Base-by-base conservation (phyloP, 2,329 filamentous ascomycete species). In the Nothophaeocryptopus gaeumannii region DNA sequence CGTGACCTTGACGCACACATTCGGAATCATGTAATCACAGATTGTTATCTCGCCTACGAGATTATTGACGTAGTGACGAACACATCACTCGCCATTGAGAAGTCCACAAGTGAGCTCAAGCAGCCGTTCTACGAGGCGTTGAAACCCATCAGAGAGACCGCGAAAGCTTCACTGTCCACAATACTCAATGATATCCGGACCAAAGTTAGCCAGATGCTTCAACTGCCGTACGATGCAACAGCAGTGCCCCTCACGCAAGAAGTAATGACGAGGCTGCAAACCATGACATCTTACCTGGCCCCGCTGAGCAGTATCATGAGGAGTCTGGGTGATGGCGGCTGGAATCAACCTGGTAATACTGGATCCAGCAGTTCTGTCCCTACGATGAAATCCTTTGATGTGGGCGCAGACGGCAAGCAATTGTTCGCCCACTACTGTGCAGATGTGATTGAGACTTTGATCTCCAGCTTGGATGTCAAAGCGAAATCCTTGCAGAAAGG, bases 41-140 rank as follows among this genome's bases (percentile, higher is more conserved):
- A 99, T 68, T 97, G 92, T 70, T 97, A 89, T 67, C 79, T 99
- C 41, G 90, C 90, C 7, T 99, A 95, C 67, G 93, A 99, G 67
- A 88, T 97, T 30, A 88, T 95, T 30, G 92, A 96, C 63, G 88
- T 96, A 53, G 83, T 97, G 39, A 88, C 89, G 0, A 80, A 80
- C 10, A 78, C 96, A 40, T 90, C 89, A 2, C 85, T 84, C 48
- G 84, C 86, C 34, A 74, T 99, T 3, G 92, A 96, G 56, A 80
- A 81, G 4, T 84, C 86, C 54, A 95, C 90, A 0, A 89, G 89
- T 2, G 89, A 96, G 63, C 78, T 96, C 50, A 96, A 96, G 67
- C 77, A 81, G 29, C 81, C 89, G 5, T 81, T 99, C 44, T 85
- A 88, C 5, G 89, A 95, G 47, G 88, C 89, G 8, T 74, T 97